Evolutionary conservation across 306 rosid species (phyloP).

Genomic region (Cotoneaster glaucophyllus): DNA sequence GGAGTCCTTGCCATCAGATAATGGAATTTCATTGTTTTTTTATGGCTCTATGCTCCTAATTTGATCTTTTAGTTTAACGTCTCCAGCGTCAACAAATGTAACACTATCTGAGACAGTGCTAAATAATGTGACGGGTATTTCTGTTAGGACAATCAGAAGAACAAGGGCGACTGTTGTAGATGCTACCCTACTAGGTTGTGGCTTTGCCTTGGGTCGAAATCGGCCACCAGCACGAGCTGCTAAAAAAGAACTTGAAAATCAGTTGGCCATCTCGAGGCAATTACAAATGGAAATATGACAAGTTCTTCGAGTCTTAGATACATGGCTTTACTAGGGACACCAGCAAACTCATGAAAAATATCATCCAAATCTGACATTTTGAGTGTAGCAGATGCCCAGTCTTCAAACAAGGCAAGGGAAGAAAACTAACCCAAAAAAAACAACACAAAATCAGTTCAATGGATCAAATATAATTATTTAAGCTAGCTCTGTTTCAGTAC

Average conservation of each 20-base stretch:
- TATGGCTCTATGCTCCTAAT: constrained; percentile 14
- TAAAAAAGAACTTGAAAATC: constrained; percentile 1
- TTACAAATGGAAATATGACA: not conserved
- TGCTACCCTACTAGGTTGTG: constrained; percentile 35
- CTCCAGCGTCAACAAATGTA: constrained; percentile 23
- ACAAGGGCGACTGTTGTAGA: constrained; percentile 18
- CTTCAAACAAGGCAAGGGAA: too few relatives aligned
- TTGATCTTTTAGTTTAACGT: not conserved
- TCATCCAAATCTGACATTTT: constrained; percentile 47
- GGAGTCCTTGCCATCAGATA: constrained; percentile 16
- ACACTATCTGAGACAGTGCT: constrained; percentile 20
- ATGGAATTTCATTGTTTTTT: constrained; percentile 13
- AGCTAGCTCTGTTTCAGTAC: not conserved
- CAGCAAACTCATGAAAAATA: constrained; percentile 32
- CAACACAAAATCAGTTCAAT: not conserved
- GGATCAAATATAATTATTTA: not conserved
- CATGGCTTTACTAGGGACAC: not conserved
- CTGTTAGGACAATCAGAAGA: constrained; percentile 18
- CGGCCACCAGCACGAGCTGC: constrained; percentile 31
- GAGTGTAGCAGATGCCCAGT: not conserved
- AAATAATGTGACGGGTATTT: constrained; percentile 12
- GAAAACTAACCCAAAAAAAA: too few relatives aligned
- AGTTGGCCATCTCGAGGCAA: constrained; percentile 8
- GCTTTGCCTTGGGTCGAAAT: constrained; percentile 59
- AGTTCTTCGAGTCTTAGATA: not conserved